A percentile compares a stretch with the other conserved stretches of the same genome.
Conservation (phyloP, 306 rosid genomes). For the Spatholobus suberectus region DNA sequence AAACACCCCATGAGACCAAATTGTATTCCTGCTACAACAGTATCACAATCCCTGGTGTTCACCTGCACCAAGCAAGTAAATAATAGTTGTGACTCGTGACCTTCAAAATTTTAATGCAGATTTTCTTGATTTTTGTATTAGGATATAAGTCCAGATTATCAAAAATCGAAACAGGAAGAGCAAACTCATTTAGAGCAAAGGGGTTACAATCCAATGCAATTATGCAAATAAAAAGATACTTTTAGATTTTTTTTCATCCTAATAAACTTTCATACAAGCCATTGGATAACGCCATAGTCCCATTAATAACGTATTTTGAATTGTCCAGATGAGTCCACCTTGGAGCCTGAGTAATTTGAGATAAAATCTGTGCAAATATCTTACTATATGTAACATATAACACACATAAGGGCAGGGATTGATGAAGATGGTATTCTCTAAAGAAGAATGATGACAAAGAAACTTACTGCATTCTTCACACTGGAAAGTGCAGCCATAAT, state of each 20-base stretch:
- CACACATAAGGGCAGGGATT: neutral
- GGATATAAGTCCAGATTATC: neutral
- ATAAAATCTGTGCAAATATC: neutral
- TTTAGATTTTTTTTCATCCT: neutral
- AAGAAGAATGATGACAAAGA: neutral
- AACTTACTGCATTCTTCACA: conserved; percentile 61
- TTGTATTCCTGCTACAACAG: conserved; percentile 62
- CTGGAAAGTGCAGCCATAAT: conserved; percentile 79
- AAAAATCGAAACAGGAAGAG: neutral
- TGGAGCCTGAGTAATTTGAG: neutral
- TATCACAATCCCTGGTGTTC: conserved; percentile 58
- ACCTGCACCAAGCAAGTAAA: conserved; percentile 58
- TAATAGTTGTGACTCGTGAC: neutral
- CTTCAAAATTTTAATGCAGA: conserved; percentile 8
- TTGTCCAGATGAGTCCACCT: neutral
- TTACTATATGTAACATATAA: neutral
- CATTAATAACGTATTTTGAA: neutral
- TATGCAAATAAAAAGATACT: neutral
- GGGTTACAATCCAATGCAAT: neutral
- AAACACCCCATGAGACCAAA: conserved; percentile 82
- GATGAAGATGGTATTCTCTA: conserved; percentile 8
- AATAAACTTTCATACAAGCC: neutral
- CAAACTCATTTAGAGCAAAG: neutral
- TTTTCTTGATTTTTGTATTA: neutral
- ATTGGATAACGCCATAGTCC: neutral